Percentiles rank a stretch among this genome's conserved stretches.
phyloP scores from a whole-genome alignment of 306 rosid species.

The Prunus kanzakura region DNA sequence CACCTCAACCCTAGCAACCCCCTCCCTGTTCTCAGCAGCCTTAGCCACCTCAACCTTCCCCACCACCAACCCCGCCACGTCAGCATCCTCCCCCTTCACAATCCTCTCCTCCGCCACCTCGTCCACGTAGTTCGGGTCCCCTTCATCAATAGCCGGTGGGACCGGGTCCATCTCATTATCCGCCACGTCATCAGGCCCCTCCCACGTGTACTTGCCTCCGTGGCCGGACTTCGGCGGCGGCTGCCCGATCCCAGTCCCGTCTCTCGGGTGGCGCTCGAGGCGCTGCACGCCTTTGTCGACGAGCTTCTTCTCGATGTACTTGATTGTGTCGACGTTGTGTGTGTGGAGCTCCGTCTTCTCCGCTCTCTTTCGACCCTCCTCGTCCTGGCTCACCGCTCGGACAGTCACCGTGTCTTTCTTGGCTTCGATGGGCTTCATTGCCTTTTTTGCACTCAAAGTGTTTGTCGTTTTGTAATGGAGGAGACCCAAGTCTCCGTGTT shows the following conservation, averaged over 20 bases:
- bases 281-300: conserved; percentile 58
- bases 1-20: conserved; percentile 63
- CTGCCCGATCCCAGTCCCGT: conserved; percentile 40
- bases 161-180: conserved; percentile 39
- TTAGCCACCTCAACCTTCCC: conserved; percentile 63
- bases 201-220: conserved; percentile 92
- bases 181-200: conserved; percentile 51
- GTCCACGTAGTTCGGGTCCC: conserved; percentile 77
- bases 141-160: conserved; percentile 67
- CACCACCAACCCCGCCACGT: conserved; percentile 34
- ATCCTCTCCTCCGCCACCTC: conserved; percentile 44
- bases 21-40: conserved; percentile 34
- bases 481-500: not conserved
- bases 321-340: conserved; percentile 58
- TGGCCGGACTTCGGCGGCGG: conserved; percentile 67
- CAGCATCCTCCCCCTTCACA: conserved; percentile 25
- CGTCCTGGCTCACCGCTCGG: conserved; percentile 56
- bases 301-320: conserved; percentile 69
- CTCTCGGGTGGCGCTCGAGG: conserved; percentile 65
- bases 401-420: conserved; percentile 53
- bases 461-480: not conserved
- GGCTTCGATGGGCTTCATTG: conserved; percentile 52
- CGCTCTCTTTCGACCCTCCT: conserved; percentile 58
- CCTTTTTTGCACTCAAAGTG: not conserved
- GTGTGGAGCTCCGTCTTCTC: conserved; percentile 50